phyloP scores from a whole-genome alignment of 352 stramenopile species.

The Plasmopara halstedii region DNA sequence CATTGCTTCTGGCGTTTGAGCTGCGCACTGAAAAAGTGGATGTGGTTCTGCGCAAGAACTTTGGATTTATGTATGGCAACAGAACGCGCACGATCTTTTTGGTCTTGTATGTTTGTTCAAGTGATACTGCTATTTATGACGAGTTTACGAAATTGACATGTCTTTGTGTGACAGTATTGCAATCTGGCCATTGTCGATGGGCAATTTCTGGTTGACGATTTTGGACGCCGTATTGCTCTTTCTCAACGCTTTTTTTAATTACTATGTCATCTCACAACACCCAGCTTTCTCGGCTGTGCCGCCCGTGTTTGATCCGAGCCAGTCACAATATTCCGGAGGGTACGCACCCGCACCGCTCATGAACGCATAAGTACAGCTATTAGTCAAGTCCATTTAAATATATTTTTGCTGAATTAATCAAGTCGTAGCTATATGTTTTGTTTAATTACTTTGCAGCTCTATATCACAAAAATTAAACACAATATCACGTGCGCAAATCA shows the following conservation, averaged over 20 bases:
- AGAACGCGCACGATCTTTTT: conserved; percentile 83
- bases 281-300: conserved; percentile 46
- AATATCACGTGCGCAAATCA: too few species aligned
- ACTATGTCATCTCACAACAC: conserved; percentile 84
- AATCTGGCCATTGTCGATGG: conserved; percentile 86
- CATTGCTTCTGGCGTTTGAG: conserved; percentile 74
- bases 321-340: conserved; percentile 7
- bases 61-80: conserved; percentile 89
- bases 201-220: conserved; percentile 86
- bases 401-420: conserved; percentile 5
- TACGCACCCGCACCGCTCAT: conserved; percentile 13
- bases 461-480: too few species aligned
- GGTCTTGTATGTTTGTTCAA: conserved; percentile 59
- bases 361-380: conserved; percentile 15
- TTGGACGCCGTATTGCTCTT: conserved; percentile 83
- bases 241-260: conserved; percentile 88
- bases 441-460: too few species aligned
- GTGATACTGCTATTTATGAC: background rate
- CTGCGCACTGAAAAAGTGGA: conserved; percentile 79
- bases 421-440: too few species aligned
- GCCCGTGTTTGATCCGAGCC: conserved; percentile 18
- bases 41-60: conserved; percentile 72
- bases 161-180: conserved; percentile 66
- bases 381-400: background rate
- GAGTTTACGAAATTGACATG: background rate